Evolutionary conservation across 2,329 filamentous ascomycete species (phyloP).

Genomic region (Arthrobotrys entomopaga): DNA sequence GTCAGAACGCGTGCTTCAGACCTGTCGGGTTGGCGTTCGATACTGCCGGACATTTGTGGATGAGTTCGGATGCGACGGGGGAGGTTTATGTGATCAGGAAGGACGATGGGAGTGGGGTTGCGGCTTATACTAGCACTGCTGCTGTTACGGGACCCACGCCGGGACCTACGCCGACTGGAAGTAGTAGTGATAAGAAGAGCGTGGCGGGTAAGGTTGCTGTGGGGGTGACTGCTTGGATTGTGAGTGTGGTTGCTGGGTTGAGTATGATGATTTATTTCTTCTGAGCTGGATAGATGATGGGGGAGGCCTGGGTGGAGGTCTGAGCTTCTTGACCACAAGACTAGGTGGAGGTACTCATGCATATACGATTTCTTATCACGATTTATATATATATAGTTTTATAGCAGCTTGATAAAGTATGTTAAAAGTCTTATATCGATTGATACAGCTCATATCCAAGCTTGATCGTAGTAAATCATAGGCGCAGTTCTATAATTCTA

Average conservation of each 20-base stretch:
- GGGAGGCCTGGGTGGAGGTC: no score
- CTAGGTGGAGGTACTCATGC: no score
- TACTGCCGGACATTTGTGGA: slow-evolving; percentile 68
- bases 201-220: slow-evolving; percentile 19
- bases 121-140: slow-evolving; percentile 44
- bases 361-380: not conserved
- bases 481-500: no score
- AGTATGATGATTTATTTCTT: slow-evolving; percentile 12
- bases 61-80: slow-evolving; percentile 72
- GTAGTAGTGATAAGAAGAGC: slow-evolving; percentile 17
- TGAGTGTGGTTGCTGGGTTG: slow-evolving; percentile 18
- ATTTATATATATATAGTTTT: not conserved
- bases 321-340: no score
- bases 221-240: slow-evolving; percentile 18
- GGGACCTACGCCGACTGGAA: slow-evolving; percentile 39
- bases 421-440: not conserved
- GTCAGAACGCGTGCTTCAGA: slow-evolving; percentile 56
- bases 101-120: slow-evolving; percentile 48
- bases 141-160: slow-evolving; percentile 46
- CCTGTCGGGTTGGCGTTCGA: slow-evolving; percentile 62
- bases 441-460: not conserved
- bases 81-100: slow-evolving; percentile 71
- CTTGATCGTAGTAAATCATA: no score
- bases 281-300: slow-evolving; percentile 2
- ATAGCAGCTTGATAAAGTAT: not conserved